Evolutionary conservation across 2,329 filamentous ascomycete species (phyloP), one percentile per base, ranked within the genome.

Genomic region (Cercospora zeina): DNA sequence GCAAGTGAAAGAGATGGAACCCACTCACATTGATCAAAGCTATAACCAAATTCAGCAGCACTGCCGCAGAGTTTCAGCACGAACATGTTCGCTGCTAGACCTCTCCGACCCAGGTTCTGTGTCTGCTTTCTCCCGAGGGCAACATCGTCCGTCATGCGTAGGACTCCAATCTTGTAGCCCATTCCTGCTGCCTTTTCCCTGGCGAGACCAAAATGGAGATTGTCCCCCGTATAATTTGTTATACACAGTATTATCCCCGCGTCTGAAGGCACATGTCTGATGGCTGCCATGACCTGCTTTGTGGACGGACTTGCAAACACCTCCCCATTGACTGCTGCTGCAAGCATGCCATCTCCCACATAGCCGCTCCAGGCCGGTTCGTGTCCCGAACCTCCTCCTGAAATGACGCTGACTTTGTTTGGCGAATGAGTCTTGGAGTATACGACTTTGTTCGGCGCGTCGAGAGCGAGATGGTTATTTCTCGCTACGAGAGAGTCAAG

Each of bases 211-310:
- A 81, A 81, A 68, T 81, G 79, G 37, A 81, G 71, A 69, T 80
- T 80, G 60, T 81, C 79, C 1, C 79, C 79, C 0, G 79, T 81
- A 58, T 81, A 81, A 58, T 81, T 81, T 0, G 79, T 81, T 21
- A 81, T 81, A 54, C 79, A 80, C 14, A 81, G 64, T 49, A 81
- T 80, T 3, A 80, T 74, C 0, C 79, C 80, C 24, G 75, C 76
- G 24, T 80, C 77, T 8, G 75, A 78, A 0, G 79, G 78, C 0
- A 78, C 77, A 45, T 79, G 78, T 39, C 76, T 69, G 49, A 82
- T 79, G 0, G 78, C 79, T 2, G 78, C 77, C 78, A 81, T 80
- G 62, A 82, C 75, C 67, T 81, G 80, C 69, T 81, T 80, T 1
- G 79, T 79, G 5, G 74, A 76, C 0, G 80, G 80, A 14, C 76